phyloP scores from a whole-genome alignment of 1,139 yeast genomes.

The Spathaspora sp. region DNA sequence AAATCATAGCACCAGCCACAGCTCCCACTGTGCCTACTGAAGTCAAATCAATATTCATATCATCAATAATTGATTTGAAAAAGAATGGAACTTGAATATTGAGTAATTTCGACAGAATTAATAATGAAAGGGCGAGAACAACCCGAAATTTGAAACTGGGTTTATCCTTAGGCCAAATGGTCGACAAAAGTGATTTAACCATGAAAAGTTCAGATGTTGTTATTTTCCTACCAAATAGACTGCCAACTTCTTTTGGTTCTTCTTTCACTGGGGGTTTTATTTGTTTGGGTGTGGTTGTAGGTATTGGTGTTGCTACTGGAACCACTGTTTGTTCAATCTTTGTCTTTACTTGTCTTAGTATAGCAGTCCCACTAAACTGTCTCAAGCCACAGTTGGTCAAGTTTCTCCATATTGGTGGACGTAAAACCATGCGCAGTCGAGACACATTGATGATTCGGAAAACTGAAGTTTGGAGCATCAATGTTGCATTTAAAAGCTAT shows the following conservation, averaged over 20 bases:
- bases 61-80: slow-evolving; percentile 85
- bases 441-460: neutral
- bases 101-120: slow-evolving; percentile 77
- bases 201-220: slow-evolving; percentile 59
- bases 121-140: slow-evolving; percentile 64
- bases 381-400: neutral
- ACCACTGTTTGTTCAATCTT: no score
- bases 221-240: slow-evolving; percentile 25
- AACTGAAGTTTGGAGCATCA: neutral
- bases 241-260: neutral
- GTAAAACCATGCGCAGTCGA: neutral
- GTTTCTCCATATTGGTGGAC: neutral
- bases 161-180: slow-evolving; percentile 89
- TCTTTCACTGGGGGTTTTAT: neutral
- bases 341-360: neutral
- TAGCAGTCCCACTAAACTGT: neutral
- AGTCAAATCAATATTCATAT: slow-evolving; percentile 90
- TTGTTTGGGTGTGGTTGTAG: neutral
- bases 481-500: neutral
- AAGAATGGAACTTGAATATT: slow-evolving; percentile 96
- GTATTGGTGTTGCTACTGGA: neutral
- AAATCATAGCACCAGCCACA: slow-evolving; percentile 68
- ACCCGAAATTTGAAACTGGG: slow-evolving; percentile 74
- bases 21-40: slow-evolving; percentile 59
- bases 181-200: slow-evolving; percentile 60